Conservation (phyloP, 2,329 filamentous ascomycete species). For the Aspergillus sp. region DNA sequence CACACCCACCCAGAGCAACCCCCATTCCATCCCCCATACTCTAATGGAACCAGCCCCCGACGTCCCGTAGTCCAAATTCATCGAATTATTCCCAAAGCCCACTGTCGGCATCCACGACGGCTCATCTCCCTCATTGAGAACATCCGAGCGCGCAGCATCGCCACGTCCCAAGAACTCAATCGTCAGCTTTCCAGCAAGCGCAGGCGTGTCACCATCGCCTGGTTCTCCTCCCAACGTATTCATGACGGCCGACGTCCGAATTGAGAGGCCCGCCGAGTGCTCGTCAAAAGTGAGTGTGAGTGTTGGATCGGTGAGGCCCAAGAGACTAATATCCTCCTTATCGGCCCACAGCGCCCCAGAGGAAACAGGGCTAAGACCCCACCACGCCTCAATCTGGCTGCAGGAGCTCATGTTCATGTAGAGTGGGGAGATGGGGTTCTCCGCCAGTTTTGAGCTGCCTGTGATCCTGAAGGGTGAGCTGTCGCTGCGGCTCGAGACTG, state of each 20-base stretch:
- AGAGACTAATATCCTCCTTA: not conserved
- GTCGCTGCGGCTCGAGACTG: not conserved
- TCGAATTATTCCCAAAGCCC: slow-evolving; percentile 10
- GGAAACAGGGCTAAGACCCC: not conserved
- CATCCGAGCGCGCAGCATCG: slow-evolving; percentile 6
- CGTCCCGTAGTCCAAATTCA: not conserved
- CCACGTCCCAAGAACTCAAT: slow-evolving; percentile 5
- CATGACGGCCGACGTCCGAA: not conserved
- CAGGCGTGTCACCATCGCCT: not conserved
- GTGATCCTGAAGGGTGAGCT: not conserved
- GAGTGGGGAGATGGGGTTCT: not conserved
- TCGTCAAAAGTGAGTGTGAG: slow-evolving; percentile 4
- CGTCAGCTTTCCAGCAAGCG: not conserved
- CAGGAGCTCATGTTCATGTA: slow-evolving; percentile 6
- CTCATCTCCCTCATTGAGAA: not conserved
- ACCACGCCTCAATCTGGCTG: not conserved
- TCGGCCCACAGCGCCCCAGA: not conserved
- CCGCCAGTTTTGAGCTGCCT: not conserved
- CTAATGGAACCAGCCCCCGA: not conserved
- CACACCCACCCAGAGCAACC: no score
- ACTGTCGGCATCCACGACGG: slow-evolving; percentile 5
- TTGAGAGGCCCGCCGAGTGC: not conserved
- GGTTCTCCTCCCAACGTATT: not conserved
- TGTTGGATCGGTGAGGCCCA: not conserved
- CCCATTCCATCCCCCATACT: not conserved